Evolutionary conservation across 805 yeast species (phyloP).

Genomic region (Metschnikowia continentalis): DNA sequence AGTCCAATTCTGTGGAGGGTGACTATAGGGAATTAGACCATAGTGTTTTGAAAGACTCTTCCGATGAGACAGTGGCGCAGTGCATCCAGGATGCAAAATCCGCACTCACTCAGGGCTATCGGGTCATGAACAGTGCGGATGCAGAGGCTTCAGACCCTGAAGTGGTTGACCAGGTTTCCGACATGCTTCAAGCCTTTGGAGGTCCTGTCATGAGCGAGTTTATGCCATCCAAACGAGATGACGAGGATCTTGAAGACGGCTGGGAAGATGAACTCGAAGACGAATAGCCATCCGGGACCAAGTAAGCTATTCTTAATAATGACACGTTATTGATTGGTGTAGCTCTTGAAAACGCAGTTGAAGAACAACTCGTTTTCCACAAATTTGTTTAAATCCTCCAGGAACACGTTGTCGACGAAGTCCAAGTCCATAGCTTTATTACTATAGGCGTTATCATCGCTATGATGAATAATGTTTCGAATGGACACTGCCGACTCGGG

Average conservation of each 20-base stretch:
- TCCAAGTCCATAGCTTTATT: not conserved
- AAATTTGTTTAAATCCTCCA: constrained; percentile 2
- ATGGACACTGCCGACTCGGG: constrained; percentile 6
- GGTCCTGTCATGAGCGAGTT: constrained; percentile 50
- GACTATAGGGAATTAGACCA: constrained; percentile 41
- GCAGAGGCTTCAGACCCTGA: constrained; percentile 54
- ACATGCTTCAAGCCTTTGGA: constrained; percentile 53
- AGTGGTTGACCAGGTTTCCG: constrained; percentile 49
- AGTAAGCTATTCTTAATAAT: constrained; percentile 17
- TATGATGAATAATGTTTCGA: constrained; percentile 7
- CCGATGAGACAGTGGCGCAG: constrained; percentile 26
- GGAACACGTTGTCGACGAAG: not conserved
- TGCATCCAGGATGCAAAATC: constrained; percentile 37
- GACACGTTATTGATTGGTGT: not conserved
- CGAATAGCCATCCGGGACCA: constrained; percentile 19
- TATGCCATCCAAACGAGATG: constrained; percentile 29
- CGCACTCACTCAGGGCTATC: constrained; percentile 44
- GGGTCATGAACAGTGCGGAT: constrained; percentile 35
- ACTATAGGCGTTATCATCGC: not conserved
- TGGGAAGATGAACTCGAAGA: constrained; percentile 52
- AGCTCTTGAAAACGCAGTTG: not conserved
- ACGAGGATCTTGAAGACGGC: constrained; percentile 32
- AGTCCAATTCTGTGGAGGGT: constrained; percentile 28
- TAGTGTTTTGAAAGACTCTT: constrained; percentile 15
- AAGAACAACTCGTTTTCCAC: constrained; percentile 6